Evolutionary conservation across 140 eudicot species (phyloP), one percentile per base, ranked within the genome.

Genomic region (Erigeron philadelphicus): DNA sequence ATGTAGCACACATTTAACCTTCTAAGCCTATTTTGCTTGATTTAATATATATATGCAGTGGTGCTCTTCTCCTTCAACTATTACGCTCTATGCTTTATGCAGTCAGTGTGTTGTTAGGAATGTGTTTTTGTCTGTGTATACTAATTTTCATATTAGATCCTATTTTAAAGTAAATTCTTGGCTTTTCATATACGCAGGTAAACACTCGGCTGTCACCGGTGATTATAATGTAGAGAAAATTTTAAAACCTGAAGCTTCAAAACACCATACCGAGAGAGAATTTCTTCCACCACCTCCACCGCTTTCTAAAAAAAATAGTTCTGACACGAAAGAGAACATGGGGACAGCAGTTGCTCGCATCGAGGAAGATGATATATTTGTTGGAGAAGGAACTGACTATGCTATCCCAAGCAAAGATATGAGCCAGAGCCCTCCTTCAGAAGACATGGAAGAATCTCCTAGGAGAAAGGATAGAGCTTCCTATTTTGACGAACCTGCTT

Each of bases 361-460:
- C 71, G 96, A 88, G 43, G 95, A 92, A 66, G 98, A 92, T 35
- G 98, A 92, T 82, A 92, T 92, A 47, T 92, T 92, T 83, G 87
- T 92, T 10, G 98, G 98, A 58, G 98, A 84, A 54, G 98, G 98
- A 38, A 68, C 83, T 15, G 96, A 92, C 59, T 92, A 92, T 79
- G 80, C 73, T 21, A 57, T 92, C 77, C 92, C 96, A n/a, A 77
- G 85, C 73, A 84, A 84, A 81, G 97, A 91, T 73, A 88, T 84
- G 95, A 88, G 91, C 80, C 98, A 88, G 58, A 92, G 96, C 83
- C 96, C 98, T 13, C 58, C 86, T 56, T 88, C 92, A 13, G 95
- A 92, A 78, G 93, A 92, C 77, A 92, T 92, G 98, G 96, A 92
- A 79, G 98, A 92, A 82, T 92, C 98, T 71, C 98, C 98, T 2